Evolutionary conservation across 164 flowering plant species (phyloP).

Genomic region (Chloranthus sessilifolius): DNA sequence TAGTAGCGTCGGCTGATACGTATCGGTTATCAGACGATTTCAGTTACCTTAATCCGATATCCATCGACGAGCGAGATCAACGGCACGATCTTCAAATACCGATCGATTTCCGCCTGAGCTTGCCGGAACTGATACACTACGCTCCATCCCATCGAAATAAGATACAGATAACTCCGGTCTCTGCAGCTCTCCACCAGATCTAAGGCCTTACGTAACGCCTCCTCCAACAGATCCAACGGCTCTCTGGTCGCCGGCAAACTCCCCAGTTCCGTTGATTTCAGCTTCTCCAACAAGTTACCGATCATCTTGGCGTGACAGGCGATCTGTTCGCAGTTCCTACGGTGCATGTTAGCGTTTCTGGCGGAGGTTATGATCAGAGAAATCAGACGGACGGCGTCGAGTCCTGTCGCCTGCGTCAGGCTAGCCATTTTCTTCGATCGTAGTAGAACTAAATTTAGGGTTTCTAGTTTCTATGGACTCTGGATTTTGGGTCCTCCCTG

Average conservation of each 20-base stretch:
- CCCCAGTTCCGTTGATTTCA: constrained; percentile 29
- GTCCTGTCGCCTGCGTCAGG: constrained; percentile 18
- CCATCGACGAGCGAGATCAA: constrained; percentile 33
- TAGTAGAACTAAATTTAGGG: too few species aligned
- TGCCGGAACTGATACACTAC: constrained; percentile 37
- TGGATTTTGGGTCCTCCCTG: neutral
- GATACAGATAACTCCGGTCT: constrained; percentile 37
- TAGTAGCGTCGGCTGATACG: too few species aligned
- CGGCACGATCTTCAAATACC: constrained; percentile 28
- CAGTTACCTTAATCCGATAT: constrained; percentile 27
- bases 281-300: constrained; percentile 37
- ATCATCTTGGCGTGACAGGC: constrained; percentile 33
- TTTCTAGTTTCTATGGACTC: too few species aligned
- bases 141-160: constrained; percentile 51
- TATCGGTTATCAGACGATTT: neutral
- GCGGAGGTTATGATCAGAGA: constrained; percentile 25
- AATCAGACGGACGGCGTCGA: constrained; percentile 21
- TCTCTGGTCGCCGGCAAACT: constrained; percentile 28
- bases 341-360: constrained; percentile 26
- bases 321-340: constrained; percentile 35
- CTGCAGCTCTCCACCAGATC: constrained; percentile 30
- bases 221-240: constrained; percentile 34
- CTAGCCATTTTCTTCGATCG: constrained; percentile 4
- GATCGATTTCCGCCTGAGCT: constrained; percentile 40
- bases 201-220: constrained; percentile 24